Evolutionary conservation across 495 filamentous ascomycete species (phyloP).

Genomic region (Penicillium bovifimosum): DNA sequence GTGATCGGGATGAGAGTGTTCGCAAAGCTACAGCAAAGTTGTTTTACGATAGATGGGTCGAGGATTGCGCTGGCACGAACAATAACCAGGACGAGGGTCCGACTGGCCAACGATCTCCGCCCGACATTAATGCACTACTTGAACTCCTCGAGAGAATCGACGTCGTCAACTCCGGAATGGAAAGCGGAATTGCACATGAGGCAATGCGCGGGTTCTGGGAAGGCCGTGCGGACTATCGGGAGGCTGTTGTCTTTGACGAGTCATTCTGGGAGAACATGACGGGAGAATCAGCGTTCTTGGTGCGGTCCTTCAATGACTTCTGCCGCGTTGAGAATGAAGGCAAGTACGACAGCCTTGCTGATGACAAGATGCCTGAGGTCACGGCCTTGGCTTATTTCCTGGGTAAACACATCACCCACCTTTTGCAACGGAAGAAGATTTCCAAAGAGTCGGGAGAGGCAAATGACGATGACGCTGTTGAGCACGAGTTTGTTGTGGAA

Average conservation of each 20-base stretch:
- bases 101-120: constrained; percentile 47
- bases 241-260: constrained; percentile 74
- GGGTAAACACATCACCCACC: constrained; percentile 66
- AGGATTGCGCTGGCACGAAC: constrained; percentile 73
- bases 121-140: constrained; percentile 68
- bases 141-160: constrained; percentile 94
- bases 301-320: constrained; percentile 88
- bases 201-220: constrained; percentile 97
- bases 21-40: constrained; percentile 84
- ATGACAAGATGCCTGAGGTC: constrained; percentile 93
- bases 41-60: constrained; percentile 93
- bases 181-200: constrained; percentile 83
- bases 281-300: constrained; percentile 81
- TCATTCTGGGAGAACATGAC: constrained; percentile 81
- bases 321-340: constrained; percentile 65
- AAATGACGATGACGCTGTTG: constrained; percentile 73
- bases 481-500: constrained; percentile 91
- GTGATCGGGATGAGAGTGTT: constrained; percentile 92
- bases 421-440: constrained; percentile 63
- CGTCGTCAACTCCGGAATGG: constrained; percentile 79
- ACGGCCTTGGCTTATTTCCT: constrained; percentile 81
- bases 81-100: constrained; percentile 42
- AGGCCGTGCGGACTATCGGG: constrained; percentile 83
- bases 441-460: constrained; percentile 51
- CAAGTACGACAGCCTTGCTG: constrained; percentile 65